A percentile compares a stretch with the other conserved stretches of the same genome.
These are phyloP conservation scores for Xylaria grammica DNA, from an alignment of 495 filamentous ascomycete species.

Conservation along the genomic window DNA sequence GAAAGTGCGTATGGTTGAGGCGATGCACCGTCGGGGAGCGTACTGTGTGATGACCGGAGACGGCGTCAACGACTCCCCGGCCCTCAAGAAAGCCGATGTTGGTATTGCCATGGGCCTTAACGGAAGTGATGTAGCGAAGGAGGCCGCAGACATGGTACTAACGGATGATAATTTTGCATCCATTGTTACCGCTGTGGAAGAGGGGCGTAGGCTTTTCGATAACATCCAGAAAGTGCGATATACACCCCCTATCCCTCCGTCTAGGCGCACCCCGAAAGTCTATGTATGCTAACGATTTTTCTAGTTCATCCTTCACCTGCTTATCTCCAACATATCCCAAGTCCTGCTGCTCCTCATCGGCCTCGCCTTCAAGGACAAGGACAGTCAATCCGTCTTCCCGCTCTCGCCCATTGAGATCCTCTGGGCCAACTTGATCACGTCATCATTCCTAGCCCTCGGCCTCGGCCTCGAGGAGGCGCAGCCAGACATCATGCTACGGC, in stretches of 20 bases:
- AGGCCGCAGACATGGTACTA: slow-evolving; percentile 81
- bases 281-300: background rate
- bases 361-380: slow-evolving; percentile 59
- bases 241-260: background rate
- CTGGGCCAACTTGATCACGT: slow-evolving; percentile 67
- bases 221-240: slow-evolving; percentile 67
- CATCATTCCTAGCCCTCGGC: slow-evolving; percentile 62
- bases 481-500: slow-evolving; percentile 60
- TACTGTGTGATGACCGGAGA: slow-evolving; percentile 89
- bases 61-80: slow-evolving; percentile 86
- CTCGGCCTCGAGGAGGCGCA: slow-evolving; percentile 63
- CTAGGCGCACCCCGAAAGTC: background rate
- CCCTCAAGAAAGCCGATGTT: slow-evolving; percentile 79
- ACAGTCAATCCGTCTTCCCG: slow-evolving; percentile 59
- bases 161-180: slow-evolving; percentile 85
- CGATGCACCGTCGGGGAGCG: slow-evolving; percentile 63
- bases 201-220: slow-evolving; percentile 68
- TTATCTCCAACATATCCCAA: slow-evolving; percentile 64
- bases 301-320: slow-evolving; percentile 63
- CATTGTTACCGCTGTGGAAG: slow-evolving; percentile 69
- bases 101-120: slow-evolving; percentile 83
- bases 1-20: slow-evolving; percentile 81
- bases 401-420: slow-evolving; percentile 63
- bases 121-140: slow-evolving; percentile 85
- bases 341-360: slow-evolving; percentile 61